These are phyloP conservation scores for Mucor piriformis DNA, from an alignment of 371 early-diverging fungal genomes.

Conservation along the genomic window DNA sequence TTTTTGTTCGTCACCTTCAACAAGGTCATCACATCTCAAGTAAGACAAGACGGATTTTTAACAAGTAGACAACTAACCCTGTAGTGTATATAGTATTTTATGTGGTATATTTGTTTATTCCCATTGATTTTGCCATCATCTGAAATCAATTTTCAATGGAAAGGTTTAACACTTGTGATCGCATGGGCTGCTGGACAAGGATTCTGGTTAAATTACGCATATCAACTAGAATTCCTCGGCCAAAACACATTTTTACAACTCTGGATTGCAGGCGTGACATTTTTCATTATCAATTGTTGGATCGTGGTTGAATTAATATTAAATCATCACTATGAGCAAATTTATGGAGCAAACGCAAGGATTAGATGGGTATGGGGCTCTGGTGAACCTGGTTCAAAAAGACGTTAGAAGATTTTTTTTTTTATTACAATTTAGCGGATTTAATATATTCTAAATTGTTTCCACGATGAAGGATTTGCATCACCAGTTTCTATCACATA, in stretches of 20 bases:
- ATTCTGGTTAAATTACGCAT: conserved; percentile 84
- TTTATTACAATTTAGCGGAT: conserved; percentile 19
- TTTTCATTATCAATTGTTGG: conserved; percentile 74
- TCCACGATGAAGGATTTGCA: conserved; percentile 29
- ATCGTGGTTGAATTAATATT: conserved; percentile 66
- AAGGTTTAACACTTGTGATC: conserved; percentile 61
- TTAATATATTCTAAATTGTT: conserved; percentile 21
- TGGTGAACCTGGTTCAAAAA: conserved; percentile 43
- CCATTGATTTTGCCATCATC: conserved; percentile 83
- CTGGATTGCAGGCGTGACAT: conserved; percentile 72
- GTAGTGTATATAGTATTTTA: conserved; percentile 93
- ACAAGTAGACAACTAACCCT: too few relatives aligned
- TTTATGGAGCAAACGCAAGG: conserved; percentile 54
- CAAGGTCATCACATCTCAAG: conserved; percentile 98
- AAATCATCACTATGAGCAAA: conserved; percentile 56
- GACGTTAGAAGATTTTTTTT: conserved; percentile 1
- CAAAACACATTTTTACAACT: conserved; percentile 77
- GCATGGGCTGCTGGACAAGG: conserved; percentile 82
- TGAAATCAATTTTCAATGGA: conserved; percentile 52
- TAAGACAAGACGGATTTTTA: too few relatives aligned
- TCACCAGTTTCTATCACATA: conserved; percentile 20
- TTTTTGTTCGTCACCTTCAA: conserved; percentile 95
- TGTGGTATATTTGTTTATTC: conserved; percentile 96
- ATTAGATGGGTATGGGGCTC: conserved; percentile 62
- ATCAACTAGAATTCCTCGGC: conserved; percentile 85